These are phyloP conservation scores for Gonium pectorale DNA, from an alignment of 139 green algal species.

Conservation along the genomic window DNA sequence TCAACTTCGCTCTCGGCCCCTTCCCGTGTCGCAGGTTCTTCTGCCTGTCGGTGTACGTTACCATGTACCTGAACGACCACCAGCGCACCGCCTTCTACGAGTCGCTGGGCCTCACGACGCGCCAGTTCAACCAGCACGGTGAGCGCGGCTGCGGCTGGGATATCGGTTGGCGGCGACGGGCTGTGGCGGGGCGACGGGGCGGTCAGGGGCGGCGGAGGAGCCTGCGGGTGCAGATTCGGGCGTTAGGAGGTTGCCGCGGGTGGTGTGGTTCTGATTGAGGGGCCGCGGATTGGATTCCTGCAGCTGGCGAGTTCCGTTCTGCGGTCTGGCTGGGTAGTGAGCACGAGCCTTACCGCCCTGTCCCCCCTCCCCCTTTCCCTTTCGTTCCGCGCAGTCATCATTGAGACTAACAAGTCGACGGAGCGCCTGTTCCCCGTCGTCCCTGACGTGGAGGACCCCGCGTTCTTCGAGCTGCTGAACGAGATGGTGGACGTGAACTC, in stretches of 20 bases:
- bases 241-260: too few relatives aligned
- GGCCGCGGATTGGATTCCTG: too few relatives aligned
- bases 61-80: conserved; percentile 99
- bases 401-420: conserved; percentile 98
- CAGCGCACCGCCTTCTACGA: conserved; percentile 92
- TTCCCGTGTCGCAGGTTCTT: conserved; percentile 86
- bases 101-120: conserved; percentile 91
- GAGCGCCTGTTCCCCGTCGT: conserved; percentile 96
- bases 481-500: conserved; percentile 27
- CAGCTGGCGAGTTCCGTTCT: too few relatives aligned
- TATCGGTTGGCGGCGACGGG: too few relatives aligned
- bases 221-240: too few relatives aligned
- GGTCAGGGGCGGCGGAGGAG: too few relatives aligned
- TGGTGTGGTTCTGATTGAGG: too few relatives aligned
- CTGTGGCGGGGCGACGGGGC: too few relatives aligned
- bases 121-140: conserved; percentile 92
- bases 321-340: too few relatives aligned
- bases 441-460: conserved; percentile 78
- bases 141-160: too few relatives aligned
- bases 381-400: conserved; percentile 78
- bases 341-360: too few relatives aligned
- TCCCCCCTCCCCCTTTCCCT: neutral
- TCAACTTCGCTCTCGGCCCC: neutral
- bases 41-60: conserved; percentile 98
- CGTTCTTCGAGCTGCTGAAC: conserved; percentile 35